These are phyloP conservation scores for Podosphaera xanthii DNA, from an alignment of 2,329 filamentous ascomycete genomes.

Conservation along the genomic window DNA sequence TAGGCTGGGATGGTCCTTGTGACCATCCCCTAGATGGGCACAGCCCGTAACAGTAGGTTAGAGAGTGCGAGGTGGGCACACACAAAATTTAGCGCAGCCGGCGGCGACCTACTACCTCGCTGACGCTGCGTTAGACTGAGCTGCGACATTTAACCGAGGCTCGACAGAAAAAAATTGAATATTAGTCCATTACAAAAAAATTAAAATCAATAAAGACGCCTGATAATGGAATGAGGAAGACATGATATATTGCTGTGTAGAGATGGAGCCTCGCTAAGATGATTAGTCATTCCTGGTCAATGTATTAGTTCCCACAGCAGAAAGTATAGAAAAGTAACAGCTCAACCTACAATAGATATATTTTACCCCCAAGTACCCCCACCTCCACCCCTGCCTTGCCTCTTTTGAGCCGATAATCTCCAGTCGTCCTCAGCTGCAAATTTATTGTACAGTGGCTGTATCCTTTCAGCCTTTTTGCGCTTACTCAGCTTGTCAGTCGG, in stretches of 20 bases:
- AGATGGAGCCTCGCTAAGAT: background rate
- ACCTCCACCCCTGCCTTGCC: constrained; percentile 61
- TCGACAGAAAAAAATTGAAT: background rate
- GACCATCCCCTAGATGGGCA: too few species aligned
- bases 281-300: background rate
- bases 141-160: too few species aligned
- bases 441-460: constrained; percentile 85
- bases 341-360: constrained; percentile 4
- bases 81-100: too few species aligned
- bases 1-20: too few species aligned
- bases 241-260: background rate
- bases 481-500: constrained; percentile 70
- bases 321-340: too few species aligned
- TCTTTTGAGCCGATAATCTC: constrained; percentile 71
- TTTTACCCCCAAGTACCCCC: constrained; percentile 76
- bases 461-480: constrained; percentile 79
- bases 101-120: too few species aligned
- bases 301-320: too few species aligned
- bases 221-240: background rate
- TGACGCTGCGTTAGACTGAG: too few species aligned
- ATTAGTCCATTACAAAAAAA: background rate
- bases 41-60: too few species aligned
- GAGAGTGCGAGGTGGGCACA: too few species aligned
- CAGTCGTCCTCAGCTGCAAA: constrained; percentile 87
- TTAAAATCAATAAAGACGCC: background rate